Conservation (phyloP, 352 stramenopile species). For the Pythium rhizo-oryzae region DNA sequence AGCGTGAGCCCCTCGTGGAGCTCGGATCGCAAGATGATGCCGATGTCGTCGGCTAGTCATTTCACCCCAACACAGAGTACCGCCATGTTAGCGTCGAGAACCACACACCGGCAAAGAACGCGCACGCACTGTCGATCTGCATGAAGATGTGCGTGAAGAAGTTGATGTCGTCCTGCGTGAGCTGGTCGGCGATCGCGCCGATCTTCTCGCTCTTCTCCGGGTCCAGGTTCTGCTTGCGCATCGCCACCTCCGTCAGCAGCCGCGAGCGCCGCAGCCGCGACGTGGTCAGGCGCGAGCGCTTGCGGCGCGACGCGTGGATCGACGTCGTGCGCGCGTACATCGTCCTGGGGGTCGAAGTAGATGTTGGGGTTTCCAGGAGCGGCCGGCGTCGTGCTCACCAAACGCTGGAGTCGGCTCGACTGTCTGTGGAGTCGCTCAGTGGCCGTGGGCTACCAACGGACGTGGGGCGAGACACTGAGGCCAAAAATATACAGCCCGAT, state of each 20-base stretch:
- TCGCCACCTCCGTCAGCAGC: slow-evolving; percentile 57
- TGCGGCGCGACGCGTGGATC: slow-evolving; percentile 48
- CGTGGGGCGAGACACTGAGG: too few relatives aligned
- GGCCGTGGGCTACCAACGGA: too few relatives aligned
- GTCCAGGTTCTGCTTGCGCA: slow-evolving; percentile 68
- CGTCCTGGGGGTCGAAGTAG: too few relatives aligned
- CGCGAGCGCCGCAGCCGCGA: slow-evolving; percentile 58
- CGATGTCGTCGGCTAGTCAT: slow-evolving; percentile 47
- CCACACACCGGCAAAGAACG: too few relatives aligned
- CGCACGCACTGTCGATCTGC: slow-evolving; percentile 59
- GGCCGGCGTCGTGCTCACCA: too few relatives aligned
- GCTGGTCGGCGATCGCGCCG: slow-evolving; percentile 55
- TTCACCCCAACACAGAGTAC: background rate
- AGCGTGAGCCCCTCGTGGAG: slow-evolving; percentile 62
- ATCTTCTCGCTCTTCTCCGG: slow-evolving; percentile 65
- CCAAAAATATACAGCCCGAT: too few relatives aligned
- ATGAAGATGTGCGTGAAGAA: slow-evolving; percentile 76
- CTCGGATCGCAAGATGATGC: slow-evolving; percentile 69
- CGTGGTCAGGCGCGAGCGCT: slow-evolving; percentile 48
- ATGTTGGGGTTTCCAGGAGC: too few relatives aligned
- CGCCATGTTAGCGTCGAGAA: background rate
- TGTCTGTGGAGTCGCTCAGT: too few relatives aligned
- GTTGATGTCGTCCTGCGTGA: slow-evolving; percentile 54
- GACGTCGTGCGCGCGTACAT: slow-evolving; percentile 54
- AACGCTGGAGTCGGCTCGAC: too few relatives aligned